Evolutionary conservation across 257 asterid species (phyloP), one percentile per base, ranked within the genome.

Genomic region (Ballota nigra): DNA sequence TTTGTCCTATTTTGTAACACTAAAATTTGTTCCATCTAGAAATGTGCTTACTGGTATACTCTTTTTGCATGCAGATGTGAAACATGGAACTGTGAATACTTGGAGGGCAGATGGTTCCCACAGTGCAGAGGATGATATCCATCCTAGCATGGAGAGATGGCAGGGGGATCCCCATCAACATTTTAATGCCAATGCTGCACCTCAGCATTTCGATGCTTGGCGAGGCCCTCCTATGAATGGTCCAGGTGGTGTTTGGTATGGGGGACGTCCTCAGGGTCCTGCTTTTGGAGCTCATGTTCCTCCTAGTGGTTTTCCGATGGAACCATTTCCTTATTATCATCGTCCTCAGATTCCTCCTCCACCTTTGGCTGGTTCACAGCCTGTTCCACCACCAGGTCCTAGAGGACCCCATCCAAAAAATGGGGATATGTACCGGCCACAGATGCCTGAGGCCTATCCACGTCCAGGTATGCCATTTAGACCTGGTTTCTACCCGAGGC

Each of bases 151-250:
- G 83, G 87, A 84, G 78, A 88, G 83, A 68, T 88, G 99, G 98
- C 96, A 82, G 53, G 92, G 85, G 77, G 96, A 88, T 70, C 83
- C 89, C 63, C 96, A 78, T 47, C 93, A 83, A 31, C 85, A 84
- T 82, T 82, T 65, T 45, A 81, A 87, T 82, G 73, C 91, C 63
- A 85, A 82, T 61, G 40, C 85, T 19, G 82, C 86, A 12, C 88
- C 96, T 72, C 98, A 81, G 66, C 97, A 75, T 71, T 95, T 86
- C 69, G 98, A 92, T 64, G 77, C 88, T 4, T 92, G 98, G 98
- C 93, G 85, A 62, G 96, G 90, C 62, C 94, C 94, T 82, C 89
- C 89, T 20, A 67, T 87, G 86, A 92, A 84, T 79, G 81, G 81
- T 63, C 98, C 89, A 47, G 59, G 90, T 77, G 92, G 88, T 73